A percentile compares a stretch with the other conserved stretches of the same genome.
Conservation (phyloP, 2,329 filamentous ascomycete genomes). For the Colletotrichum orchidophilum region DNA sequence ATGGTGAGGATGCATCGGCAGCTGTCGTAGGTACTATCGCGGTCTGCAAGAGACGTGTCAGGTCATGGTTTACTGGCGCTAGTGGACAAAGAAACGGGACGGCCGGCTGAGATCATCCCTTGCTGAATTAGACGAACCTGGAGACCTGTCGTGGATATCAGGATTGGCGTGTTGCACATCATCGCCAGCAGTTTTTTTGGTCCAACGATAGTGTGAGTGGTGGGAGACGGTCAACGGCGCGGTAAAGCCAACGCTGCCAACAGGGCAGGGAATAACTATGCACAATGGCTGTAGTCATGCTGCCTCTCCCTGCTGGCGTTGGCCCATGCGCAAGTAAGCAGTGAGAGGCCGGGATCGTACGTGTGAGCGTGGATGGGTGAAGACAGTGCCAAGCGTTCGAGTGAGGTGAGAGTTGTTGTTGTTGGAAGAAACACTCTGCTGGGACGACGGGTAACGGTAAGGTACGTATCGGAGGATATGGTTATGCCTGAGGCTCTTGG, state of each 20-base stretch:
- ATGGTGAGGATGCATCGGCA: background rate
- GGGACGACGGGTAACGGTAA: background rate
- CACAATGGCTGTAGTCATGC: background rate
- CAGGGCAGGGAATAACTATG: background rate
- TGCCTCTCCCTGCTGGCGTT: background rate
- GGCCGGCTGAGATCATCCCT: constrained; percentile 4
- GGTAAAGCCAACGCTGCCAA: background rate
- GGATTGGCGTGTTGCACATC: constrained; percentile 1
- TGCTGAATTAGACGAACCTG: background rate
- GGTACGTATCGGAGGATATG: background rate
- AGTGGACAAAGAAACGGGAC: background rate
- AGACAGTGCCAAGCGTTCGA: background rate
- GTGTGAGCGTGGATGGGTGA: background rate
- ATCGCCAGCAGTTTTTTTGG: background rate
- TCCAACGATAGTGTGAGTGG: background rate
- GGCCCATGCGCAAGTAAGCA: background rate
- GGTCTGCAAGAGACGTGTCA: constrained; percentile 10
- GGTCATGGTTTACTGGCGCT: background rate
- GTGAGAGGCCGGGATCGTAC: background rate
- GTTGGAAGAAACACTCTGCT: background rate
- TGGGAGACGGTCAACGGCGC: background rate
- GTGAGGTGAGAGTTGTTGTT: background rate
- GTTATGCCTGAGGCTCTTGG: background rate
- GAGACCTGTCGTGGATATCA: background rate
- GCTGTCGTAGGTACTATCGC: background rate